Percentiles rank a stretch among this genome's conserved stretches.
phyloP scores from a whole-genome alignment of 2,329 filamentous ascomycete genomes.

The Pestalotiopsis sp. region DNA sequence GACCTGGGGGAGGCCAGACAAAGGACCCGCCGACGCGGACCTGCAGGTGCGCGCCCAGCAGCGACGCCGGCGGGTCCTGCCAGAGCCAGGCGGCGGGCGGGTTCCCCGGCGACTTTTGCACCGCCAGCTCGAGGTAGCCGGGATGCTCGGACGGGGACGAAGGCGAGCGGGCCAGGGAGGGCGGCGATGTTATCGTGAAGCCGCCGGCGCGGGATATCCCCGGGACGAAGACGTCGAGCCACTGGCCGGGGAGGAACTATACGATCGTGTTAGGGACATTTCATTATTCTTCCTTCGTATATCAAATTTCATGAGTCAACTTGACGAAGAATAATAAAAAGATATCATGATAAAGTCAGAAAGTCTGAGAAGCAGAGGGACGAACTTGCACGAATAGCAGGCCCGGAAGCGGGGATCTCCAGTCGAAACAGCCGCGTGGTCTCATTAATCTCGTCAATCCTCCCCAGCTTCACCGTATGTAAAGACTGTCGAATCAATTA shows the following conservation, averaged over 20 bases:
- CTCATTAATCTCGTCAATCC: slow-evolving; percentile 67
- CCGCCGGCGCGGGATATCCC: slow-evolving; percentile 72
- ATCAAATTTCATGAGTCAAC: too few relatives aligned
- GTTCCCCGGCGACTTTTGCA: slow-evolving; percentile 72
- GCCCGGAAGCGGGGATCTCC: slow-evolving; percentile 49
- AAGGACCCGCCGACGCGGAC: slow-evolving; percentile 83
- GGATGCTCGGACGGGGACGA: neutral
- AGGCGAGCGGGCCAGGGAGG: slow-evolving; percentile 49
- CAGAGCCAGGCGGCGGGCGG: slow-evolving; percentile 79
- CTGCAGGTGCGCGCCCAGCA: slow-evolving; percentile 60
- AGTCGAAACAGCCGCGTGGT: slow-evolving; percentile 71
- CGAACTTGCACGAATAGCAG: slow-evolving; percentile 48
- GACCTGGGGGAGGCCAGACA: slow-evolving; percentile 68
- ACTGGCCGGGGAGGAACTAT: slow-evolving; percentile 82
- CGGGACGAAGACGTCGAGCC: slow-evolving; percentile 83
- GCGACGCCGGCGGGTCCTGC: slow-evolving; percentile 49
- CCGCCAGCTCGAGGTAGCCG: slow-evolving; percentile 73
- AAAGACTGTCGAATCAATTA: slow-evolving; percentile 42
- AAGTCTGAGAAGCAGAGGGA: neutral
- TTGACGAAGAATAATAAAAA: too few relatives aligned
- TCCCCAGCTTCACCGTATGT: slow-evolving; percentile 62
- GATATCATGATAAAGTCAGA: neutral
- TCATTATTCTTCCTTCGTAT: neutral
- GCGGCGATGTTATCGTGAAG: slow-evolving; percentile 84
- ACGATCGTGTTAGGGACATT: neutral